Evolutionary conservation across 2,329 filamentous ascomycete species (phyloP), one percentile per base, ranked within the genome.

Genomic region (Curvularia eragrostidis): DNA sequence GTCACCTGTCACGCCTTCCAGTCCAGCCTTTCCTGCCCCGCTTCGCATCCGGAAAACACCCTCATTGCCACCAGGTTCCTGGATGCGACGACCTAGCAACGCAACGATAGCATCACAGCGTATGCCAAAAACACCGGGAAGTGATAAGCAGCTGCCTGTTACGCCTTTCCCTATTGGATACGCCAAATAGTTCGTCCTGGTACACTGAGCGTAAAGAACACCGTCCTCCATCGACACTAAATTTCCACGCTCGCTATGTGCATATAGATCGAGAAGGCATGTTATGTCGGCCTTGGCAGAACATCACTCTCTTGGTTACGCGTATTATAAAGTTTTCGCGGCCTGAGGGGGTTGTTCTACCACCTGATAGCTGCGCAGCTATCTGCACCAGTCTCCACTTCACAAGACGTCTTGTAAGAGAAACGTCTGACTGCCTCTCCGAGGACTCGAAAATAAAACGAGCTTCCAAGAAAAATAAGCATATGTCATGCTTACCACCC

Each of bases 81-180:
- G 56, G 34, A 59, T 48, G 15, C 57, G 63, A n/a, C 53, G 47
- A 32, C 54, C 59, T 9, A 63, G 59, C 58, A 59, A 59, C 24
- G 43, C 43, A 24, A 50, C 30, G n/a, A 59, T 43, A 44, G 21
- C 39, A 28, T 57, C 41, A 32, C 38, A 52, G 12, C 30, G 49
- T 8, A 52, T 47, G 34, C 52, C 58, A 23, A 54, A 46, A 15
- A 57, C 55, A 8, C 57, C 61, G 2, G 59, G 62, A 9, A 60
- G 60, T 30, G 63, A 67, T 12, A 75, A 75, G 52, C 68, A 69
- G 15, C 43, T 75, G 21, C 73, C 73, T 9, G 47, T 74, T 8
- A 75, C 72, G n/a, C 72, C 72, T 4, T 71, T 74, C 10, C 72
- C 72, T 0, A 63, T 71, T 2, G 51, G 56, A 21, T n/a, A n/a